Base-by-base conservation (phyloP, 2,329 filamentous ascomycete genomes). In the Torrubiellomyces zombiae region DNA sequence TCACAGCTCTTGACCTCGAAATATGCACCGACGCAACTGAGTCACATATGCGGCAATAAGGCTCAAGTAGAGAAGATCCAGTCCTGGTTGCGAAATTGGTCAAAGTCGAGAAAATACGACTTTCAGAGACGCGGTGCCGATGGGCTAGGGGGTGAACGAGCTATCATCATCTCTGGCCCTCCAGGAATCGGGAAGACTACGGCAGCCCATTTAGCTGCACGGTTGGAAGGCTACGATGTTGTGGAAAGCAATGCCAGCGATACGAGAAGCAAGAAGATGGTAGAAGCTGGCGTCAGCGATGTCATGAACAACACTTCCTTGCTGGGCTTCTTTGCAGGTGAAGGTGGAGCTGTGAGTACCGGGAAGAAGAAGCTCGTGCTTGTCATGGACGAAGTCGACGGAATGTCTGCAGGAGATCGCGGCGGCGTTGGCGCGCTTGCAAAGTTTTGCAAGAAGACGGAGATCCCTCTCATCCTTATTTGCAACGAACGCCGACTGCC, bases 341-440 rank as follows among this genome's bases (percentile, higher is more conserved):
- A 85, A 28, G 78, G 79, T 14, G 80, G 89, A 50, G 67, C 75
- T 29, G 73, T 93, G 4, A 77, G 94, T 21, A 53, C 59, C 4
- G 62, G 63, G 10, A 95, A 89, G 58, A 92, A 91, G 58, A 94
- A 94, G 39, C 72, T 95, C 17, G 81, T 94, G 5, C 58, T 98
- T 24, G 82, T 98, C 53, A 95, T 98, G 89, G 89, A 98, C 39
- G 89, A 98, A 52, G 89, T 98, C 4, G 89, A 98, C 42, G 89
- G 89, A 26, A 95, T 98, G 89, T 95, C 86, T 32, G 85, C 82
- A 18, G 89, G 89, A 44, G 89, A 98, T 46, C 75, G 89, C 32
- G 89, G 89, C 36, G 89, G 89, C 48, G 89, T 98, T 23, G 89
- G 85, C 25, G 89, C 89, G 16, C 62, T 98, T 28, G 86, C 89